Evolutionary conservation across 2,329 filamentous ascomycete genomes (phyloP).

Genomic region (Albophoma yamanashiensis): DNA sequence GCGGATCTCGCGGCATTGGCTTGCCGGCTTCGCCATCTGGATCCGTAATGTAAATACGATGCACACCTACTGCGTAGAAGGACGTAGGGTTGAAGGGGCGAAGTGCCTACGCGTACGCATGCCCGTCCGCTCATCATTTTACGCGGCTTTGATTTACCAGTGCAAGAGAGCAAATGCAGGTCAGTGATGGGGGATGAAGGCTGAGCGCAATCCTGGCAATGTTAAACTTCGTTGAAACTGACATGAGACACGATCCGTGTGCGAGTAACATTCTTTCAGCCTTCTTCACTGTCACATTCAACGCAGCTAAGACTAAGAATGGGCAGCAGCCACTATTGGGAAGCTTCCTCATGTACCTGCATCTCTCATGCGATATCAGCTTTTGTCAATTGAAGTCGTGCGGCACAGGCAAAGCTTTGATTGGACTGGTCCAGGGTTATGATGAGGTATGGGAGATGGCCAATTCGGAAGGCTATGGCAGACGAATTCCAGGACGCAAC

Average conservation of each 20-base stretch:
- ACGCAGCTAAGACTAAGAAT: neutral
- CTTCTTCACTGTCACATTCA: neutral
- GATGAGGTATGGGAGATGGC: neutral
- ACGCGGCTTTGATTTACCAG: neutral
- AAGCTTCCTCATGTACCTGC: neutral
- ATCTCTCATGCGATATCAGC: neutral
- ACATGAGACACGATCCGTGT: neutral
- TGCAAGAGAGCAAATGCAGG: neutral
- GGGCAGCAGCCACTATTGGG: neutral
- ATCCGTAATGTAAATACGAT: neutral
- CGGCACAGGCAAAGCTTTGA: neutral
- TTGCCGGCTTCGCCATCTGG: neutral
- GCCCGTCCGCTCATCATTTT: too few relatives aligned
- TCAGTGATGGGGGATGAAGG: neutral
- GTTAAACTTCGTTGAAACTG: neutral
- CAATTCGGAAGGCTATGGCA: neutral
- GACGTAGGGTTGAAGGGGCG: neutral
- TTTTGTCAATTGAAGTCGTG: neutral
- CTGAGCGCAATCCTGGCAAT: neutral
- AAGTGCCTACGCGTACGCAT: neutral
- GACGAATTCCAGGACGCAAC: neutral
- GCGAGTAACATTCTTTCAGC: too few relatives aligned
- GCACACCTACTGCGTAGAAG: too few relatives aligned
- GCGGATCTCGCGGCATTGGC: neutral
- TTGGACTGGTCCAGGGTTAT: too few relatives aligned